Evolutionary conservation across 2,329 filamentous ascomycete species (phyloP).

Genomic region (Periconia macrospinosa): DNA sequence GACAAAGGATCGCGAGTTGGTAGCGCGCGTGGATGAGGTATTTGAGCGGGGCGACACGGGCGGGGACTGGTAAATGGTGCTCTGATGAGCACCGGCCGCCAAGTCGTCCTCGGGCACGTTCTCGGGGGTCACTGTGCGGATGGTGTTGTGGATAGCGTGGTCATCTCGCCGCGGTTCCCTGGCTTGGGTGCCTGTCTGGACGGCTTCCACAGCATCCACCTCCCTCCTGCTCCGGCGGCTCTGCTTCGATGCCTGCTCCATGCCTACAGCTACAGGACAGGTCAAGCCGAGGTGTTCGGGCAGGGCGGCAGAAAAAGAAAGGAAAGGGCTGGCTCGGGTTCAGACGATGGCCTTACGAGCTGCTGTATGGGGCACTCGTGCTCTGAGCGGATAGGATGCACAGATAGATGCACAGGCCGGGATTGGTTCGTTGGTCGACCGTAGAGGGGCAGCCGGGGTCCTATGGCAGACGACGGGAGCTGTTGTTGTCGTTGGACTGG

Average conservation of each 20-base stretch:
- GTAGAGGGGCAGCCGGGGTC: background rate
- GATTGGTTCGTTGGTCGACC: background rate
- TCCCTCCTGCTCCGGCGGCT: constrained; percentile 29
- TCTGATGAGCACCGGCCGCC: constrained; percentile 6
- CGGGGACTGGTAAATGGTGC: constrained; percentile 22
- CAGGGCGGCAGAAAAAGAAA: background rate
- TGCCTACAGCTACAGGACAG: constrained; percentile 15
- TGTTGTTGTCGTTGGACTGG: constrained; percentile 16
- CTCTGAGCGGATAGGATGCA: background rate
- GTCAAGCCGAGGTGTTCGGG: background rate
- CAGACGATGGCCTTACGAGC: background rate
- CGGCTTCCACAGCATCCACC: constrained; percentile 23
- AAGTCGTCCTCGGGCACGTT: constrained; percentile 26
- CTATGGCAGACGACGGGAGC: constrained; percentile 11
- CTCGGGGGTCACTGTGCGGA: constrained; percentile 70
- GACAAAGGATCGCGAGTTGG: constrained; percentile 28
- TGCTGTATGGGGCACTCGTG: background rate
- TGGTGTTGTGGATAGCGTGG: constrained; percentile 38
- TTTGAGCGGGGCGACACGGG: constrained; percentile 34
- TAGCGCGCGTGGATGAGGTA: constrained; percentile 19
- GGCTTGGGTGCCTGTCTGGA: constrained; percentile 7
- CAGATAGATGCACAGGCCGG: background rate
- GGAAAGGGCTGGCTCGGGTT: background rate
- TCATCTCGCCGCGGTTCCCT: constrained; percentile 26
- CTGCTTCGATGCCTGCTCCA: constrained; percentile 27